phyloP scores from a whole-genome alignment of 2,329 filamentous ascomycete species.

The Exophiala sp. region DNA sequence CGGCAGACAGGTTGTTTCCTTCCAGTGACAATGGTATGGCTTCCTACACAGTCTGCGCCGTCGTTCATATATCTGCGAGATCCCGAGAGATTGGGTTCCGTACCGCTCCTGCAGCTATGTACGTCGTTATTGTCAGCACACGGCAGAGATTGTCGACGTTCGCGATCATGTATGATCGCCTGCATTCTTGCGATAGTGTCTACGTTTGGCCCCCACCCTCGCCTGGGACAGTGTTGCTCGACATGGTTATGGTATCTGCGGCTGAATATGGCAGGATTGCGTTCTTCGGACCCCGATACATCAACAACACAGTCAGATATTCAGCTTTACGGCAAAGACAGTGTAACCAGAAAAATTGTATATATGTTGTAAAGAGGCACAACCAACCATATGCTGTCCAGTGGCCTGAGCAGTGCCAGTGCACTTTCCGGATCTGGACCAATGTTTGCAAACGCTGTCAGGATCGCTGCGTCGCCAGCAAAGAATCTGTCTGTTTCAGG shows the following conservation, averaged over 20 bases:
- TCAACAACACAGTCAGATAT: slow-evolving; percentile 5
- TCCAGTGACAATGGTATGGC: too few species aligned
- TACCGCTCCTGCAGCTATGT: not conserved
- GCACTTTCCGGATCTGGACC: too few species aligned
- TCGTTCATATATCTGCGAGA: slow-evolving; percentile 2
- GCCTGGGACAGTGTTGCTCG: not conserved
- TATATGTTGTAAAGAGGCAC: not conserved
- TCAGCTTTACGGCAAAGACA: not conserved
- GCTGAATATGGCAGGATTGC: not conserved
- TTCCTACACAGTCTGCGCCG: not conserved
- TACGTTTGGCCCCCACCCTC: not conserved
- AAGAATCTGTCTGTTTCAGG: too few species aligned
- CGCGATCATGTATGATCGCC: not conserved
- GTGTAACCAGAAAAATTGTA: not conserved
- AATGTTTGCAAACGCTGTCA: too few species aligned
- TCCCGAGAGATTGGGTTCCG: not conserved
- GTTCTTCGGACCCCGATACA: not conserved
- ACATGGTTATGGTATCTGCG: not conserved
- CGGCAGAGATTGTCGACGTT: not conserved
- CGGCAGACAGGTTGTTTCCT: not conserved
- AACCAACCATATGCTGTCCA: too few species aligned
- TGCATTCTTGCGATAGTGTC: not conserved
- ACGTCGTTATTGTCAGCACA: not conserved
- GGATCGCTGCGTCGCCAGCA: too few species aligned
- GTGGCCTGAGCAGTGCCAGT: too few species aligned